phyloP scores from a whole-genome alignment of 2,329 filamentous ascomycete genomes.

The Sarocladium oryzae region DNA sequence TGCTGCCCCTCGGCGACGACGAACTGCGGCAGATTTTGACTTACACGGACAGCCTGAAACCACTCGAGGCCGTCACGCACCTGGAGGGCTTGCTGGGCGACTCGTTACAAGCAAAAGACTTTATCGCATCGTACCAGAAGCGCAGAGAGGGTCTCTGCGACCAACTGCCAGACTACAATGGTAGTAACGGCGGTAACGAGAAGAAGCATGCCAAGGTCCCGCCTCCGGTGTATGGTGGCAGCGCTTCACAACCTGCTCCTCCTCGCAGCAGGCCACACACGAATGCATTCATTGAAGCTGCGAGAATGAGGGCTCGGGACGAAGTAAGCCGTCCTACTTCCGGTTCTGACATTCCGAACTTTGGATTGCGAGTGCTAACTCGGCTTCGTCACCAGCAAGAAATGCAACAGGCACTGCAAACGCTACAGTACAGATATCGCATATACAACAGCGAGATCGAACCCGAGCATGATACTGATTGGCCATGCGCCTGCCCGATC shows the following conservation, averaged over 20 bases:
- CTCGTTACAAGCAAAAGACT: neutral
- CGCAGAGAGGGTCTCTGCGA: neutral
- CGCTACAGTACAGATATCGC: slow-evolving; percentile 28
- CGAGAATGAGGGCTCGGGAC: slow-evolving; percentile 28
- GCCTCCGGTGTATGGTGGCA: neutral
- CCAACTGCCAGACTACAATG: neutral
- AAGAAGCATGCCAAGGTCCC: neutral
- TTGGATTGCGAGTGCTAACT: too few species aligned
- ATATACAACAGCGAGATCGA: slow-evolving; percentile 41
- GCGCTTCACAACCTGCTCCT: too few species aligned
- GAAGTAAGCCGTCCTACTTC: slow-evolving; percentile 21
- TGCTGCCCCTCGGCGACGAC: slow-evolving; percentile 2
- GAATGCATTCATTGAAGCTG: slow-evolving; percentile 32
- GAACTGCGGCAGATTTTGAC: slow-evolving; percentile 3
- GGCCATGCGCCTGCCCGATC: slow-evolving; percentile 31
- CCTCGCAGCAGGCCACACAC: slow-evolving; percentile 19
- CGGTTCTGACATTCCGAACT: too few species aligned
- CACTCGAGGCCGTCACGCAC: neutral
- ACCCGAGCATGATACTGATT: slow-evolving; percentile 36
- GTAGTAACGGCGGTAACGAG: neutral
- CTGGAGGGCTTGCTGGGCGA: slow-evolving; percentile 1
- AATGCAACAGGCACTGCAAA: slow-evolving; percentile 35
- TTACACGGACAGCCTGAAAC: slow-evolving; percentile 2
- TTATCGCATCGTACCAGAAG: neutral
- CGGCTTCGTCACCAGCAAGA: slow-evolving; percentile 27